Percentiles rank a stretch among this genome's conserved stretches.
Conservation (phyloP, 108 stramenopile genomes). For the Pseudonitzschia pungens region DNA sequence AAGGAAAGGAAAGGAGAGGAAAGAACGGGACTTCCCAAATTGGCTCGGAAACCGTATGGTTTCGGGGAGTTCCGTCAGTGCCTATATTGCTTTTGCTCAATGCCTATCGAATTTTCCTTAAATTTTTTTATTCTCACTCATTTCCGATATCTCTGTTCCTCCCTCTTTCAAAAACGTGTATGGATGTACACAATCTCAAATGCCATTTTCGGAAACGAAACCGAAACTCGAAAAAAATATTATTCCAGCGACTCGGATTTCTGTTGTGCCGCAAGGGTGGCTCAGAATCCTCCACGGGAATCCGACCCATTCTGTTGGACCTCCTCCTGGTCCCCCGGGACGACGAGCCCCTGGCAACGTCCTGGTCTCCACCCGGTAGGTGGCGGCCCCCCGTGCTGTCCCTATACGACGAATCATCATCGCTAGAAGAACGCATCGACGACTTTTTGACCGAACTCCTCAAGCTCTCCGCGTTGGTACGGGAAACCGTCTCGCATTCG, state of each 20-base stretch:
- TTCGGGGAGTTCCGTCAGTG: too few relatives aligned
- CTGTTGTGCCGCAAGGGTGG: constrained; percentile 66
- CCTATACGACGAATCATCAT: background rate
- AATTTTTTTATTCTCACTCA: background rate
- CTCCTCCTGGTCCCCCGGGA: constrained; percentile 76
- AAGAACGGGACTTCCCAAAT: background rate
- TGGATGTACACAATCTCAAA: background rate
- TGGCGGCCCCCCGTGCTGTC: background rate
- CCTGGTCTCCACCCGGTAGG: background rate
- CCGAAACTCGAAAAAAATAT: background rate
- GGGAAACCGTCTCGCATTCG: constrained; percentile 13
- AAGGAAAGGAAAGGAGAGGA: background rate
- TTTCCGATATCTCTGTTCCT: too few relatives aligned
- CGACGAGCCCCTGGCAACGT: constrained; percentile 26
- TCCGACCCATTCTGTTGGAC: constrained; percentile 84
- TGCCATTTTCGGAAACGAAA: background rate
- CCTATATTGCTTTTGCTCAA: too few relatives aligned
- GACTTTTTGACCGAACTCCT: constrained; percentile 21
- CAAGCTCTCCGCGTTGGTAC: constrained; percentile 14
- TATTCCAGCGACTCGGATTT: constrained; percentile 61
- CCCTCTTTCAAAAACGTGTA: background rate
- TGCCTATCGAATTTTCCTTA: too few relatives aligned
- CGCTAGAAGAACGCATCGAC: constrained; percentile 22
- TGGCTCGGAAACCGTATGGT: too few relatives aligned
- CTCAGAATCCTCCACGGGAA: constrained; percentile 72